phyloP scores from a whole-genome alignment of 495 filamentous ascomycete species.

The Hypoxylon perforatum region DNA sequence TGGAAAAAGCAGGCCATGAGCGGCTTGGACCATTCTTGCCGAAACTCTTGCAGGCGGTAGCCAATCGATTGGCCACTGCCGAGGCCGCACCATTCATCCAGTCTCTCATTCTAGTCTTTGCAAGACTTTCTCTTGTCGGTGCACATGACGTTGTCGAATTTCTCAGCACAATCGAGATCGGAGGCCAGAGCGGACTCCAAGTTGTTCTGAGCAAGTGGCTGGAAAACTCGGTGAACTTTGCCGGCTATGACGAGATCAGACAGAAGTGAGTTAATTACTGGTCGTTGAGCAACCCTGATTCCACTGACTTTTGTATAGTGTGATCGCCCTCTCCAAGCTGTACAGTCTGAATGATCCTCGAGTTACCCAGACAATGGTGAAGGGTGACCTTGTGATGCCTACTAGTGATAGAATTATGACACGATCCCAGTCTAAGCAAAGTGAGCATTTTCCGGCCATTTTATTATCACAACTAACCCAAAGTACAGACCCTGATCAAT shows the following conservation, averaged over 20 bases:
- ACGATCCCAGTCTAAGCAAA: conserved; percentile 81
- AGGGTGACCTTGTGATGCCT: conserved; percentile 89
- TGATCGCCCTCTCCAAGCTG: conserved; percentile 89
- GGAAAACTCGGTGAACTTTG: conserved; percentile 94
- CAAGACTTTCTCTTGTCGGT: conserved; percentile 82
- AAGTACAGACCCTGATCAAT: conserved; percentile 80
- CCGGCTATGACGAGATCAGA: conserved; percentile 94
- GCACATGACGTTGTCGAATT: conserved; percentile 93
- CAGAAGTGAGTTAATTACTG: conserved; percentile 74
- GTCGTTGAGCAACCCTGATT: not conserved
- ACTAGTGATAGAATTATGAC: conserved; percentile 90
- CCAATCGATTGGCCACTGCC: conserved; percentile 83
- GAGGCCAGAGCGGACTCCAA: conserved; percentile 78
- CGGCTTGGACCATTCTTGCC: conserved; percentile 88
- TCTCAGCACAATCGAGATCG: conserved; percentile 82
- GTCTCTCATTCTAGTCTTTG: conserved; percentile 94
- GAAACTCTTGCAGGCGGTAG: conserved; percentile 91
- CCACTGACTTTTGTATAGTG: conserved; percentile 63
- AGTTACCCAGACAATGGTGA: conserved; percentile 80
- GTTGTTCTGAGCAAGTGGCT: conserved; percentile 95
- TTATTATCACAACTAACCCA: conserved; percentile 25
- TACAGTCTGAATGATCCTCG: conserved; percentile 89
- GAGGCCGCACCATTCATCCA: conserved; percentile 85
- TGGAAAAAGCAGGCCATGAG: conserved; percentile 92
- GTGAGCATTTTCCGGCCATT: conserved; percentile 51